Conservation (phyloP, 345 rosid species). For the Gossypium rotundifolium region DNA sequence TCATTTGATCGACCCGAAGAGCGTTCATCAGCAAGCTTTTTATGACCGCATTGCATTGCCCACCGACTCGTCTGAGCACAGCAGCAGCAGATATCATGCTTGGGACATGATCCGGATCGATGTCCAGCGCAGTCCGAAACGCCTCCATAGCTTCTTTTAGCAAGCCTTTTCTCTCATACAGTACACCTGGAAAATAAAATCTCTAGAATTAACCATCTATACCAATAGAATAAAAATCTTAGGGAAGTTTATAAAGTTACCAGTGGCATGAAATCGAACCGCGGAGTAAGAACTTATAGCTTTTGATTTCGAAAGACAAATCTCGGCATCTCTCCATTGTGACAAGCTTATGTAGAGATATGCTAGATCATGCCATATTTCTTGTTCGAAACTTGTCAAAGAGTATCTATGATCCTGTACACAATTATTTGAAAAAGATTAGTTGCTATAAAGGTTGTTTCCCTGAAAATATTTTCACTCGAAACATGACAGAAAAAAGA, state of each 20-base stretch:
- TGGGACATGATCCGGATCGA: conserved; percentile 57
- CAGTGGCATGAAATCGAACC: conserved; percentile 47
- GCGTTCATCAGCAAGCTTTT: conserved; percentile 77
- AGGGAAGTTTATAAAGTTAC: conserved; percentile 22
- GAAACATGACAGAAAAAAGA: not conserved
- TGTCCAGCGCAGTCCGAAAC: conserved; percentile 41
- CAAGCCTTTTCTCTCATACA: conserved; percentile 45
- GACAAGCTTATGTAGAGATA: conserved; percentile 54
- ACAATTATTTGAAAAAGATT: not conserved
- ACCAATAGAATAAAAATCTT: not conserved
- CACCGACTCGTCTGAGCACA: conserved; percentile 36
- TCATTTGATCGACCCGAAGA: conserved; percentile 48
- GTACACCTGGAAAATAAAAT: conserved; percentile 36
- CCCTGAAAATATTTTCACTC: not conserved
- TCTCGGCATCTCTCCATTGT: conserved; percentile 72
- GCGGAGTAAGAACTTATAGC: conserved; percentile 48
- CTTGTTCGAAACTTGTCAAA: conserved; percentile 47
- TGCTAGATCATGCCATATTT: conserved; percentile 78
- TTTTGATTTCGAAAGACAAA: conserved; percentile 68
- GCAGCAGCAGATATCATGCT: conserved; percentile 57
- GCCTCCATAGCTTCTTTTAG: conserved; percentile 55
- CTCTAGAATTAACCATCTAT: not conserved
- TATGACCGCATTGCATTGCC: conserved; percentile 30
- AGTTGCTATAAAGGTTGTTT: not conserved
- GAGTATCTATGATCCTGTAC: conserved; percentile 36